A percentile compares a stretch with the other conserved stretches of the same genome.
Evolutionary conservation across 23 red algal species (phyloP).

Genomic region (Gracilaria domingensis): DNA sequence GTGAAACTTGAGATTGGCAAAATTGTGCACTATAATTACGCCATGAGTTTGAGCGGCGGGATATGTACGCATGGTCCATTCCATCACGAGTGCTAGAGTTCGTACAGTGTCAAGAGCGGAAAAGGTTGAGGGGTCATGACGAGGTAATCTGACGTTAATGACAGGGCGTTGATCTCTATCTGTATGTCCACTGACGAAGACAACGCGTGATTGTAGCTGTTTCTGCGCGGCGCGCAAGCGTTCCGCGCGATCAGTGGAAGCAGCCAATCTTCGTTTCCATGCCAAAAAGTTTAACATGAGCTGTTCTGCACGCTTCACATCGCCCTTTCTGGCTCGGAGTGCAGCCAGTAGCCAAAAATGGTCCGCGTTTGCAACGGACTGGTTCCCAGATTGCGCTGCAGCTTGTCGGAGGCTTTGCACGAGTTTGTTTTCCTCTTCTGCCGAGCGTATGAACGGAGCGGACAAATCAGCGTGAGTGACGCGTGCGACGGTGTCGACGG

Average conservation of each 20-base stretch:
- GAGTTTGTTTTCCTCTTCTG: constrained; percentile 12
- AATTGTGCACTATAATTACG: constrained; percentile 40
- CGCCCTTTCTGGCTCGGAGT: constrained; percentile 40
- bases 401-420: neutral
- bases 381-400: constrained; percentile 5
- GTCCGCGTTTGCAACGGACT: constrained; percentile 26
- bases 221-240: neutral
- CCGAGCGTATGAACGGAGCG: constrained; percentile 18
- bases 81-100: constrained; percentile 26
- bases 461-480: constrained; percentile 38
- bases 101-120: constrained; percentile 47
- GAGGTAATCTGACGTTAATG: constrained; percentile 20
- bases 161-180: constrained; percentile 37
- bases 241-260: neutral
- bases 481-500: neutral
- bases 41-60: constrained; percentile 54
- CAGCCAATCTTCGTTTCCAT: neutral
- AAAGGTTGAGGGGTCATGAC: constrained; percentile 25
- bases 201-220: constrained; percentile 2
- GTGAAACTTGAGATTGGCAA: constrained; percentile 8
- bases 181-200: constrained; percentile 32
- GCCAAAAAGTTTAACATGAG: constrained; percentile 38
- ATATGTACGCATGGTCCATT: constrained; percentile 40
- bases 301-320: constrained; percentile 19
- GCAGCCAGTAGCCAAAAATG: constrained; percentile 40